phyloP scores from a whole-genome alignment of 352 stramenopile genomes.

The Globisporangium abappressorium region DNA sequence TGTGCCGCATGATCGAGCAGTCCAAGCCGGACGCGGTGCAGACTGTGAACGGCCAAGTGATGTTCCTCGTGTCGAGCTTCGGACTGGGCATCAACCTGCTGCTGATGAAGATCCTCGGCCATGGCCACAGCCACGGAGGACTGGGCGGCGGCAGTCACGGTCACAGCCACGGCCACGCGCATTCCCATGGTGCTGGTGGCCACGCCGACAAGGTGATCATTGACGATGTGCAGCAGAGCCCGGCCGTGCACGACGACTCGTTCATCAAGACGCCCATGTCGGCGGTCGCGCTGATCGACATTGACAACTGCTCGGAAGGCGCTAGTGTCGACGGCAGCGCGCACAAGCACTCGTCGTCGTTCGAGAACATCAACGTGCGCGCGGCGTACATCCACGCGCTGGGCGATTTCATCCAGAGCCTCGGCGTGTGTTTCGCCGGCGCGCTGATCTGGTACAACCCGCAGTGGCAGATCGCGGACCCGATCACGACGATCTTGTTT shows the following conservation, averaged over 20 bases:
- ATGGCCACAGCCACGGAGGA: conserved; percentile 48
- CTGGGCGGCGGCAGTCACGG: conserved; percentile 53
- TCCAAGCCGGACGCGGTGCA: conserved; percentile 35
- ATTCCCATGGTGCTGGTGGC: conserved; percentile 17
- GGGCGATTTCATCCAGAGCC: conserved; percentile 95
- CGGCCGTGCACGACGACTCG: conserved; percentile 39
- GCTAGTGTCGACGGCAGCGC: conserved; percentile 8
- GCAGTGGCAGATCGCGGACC: conserved; percentile 94
- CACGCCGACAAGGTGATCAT: conserved; percentile 22
- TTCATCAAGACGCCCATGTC: conserved; percentile 77
- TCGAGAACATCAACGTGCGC: conserved; percentile 95
- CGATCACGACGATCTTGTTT: conserved; percentile 97
- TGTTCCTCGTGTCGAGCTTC: conserved; percentile 93
- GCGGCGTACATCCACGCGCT: conserved; percentile 97
- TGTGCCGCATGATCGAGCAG: conserved; percentile 75
- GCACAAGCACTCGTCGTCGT: conserved; percentile 34
- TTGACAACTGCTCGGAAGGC: conserved; percentile 21
- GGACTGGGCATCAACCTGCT: conserved; percentile 95
- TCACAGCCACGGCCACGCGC: conserved; percentile 40
- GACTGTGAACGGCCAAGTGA: conserved; percentile 92
- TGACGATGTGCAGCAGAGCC: conserved; percentile 37
- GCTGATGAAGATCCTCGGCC: conserved; percentile 91
- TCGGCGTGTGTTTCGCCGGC: conserved; percentile 95
- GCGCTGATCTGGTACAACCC: conserved; percentile 97
- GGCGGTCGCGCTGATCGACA: conserved; percentile 67